These are phyloP conservation scores for Tetrapisispora arboricola DNA, from an alignment of 805 yeast genomes.

Conservation along the genomic window DNA sequence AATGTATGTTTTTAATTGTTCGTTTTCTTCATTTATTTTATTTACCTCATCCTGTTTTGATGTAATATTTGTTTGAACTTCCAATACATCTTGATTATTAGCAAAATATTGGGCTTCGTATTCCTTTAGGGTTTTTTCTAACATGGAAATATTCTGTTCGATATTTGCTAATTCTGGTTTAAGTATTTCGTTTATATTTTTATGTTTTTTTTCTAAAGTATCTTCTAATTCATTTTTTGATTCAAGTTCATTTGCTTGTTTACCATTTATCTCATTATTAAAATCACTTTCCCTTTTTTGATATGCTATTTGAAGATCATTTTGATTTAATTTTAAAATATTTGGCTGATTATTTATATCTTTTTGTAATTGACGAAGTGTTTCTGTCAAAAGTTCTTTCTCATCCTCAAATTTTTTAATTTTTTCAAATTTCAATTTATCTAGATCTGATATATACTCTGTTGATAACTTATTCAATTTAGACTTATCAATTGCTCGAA, in stretches of 20 bases:
- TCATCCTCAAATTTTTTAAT: constrained; percentile 26
- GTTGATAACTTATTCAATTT: constrained; percentile 29
- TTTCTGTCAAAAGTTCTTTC: constrained; percentile 18
- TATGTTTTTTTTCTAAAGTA: too few species aligned
- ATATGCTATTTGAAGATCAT: constrained; percentile 13
- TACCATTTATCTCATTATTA: constrained; percentile 8
- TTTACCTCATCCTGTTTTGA: constrained; percentile 19
- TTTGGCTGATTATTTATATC: constrained; percentile 16
- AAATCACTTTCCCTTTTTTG: constrained; percentile 15
- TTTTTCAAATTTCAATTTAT: constrained; percentile 31
- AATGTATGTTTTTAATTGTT: constrained; percentile 20
- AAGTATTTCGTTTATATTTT: constrained; percentile 9
- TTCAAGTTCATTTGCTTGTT: background rate
- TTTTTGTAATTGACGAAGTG: constrained; percentile 13
- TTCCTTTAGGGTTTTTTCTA: background rate
- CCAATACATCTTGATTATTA: constrained; percentile 9
- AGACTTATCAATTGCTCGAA: constrained; percentile 31
- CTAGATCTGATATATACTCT: constrained; percentile 31
- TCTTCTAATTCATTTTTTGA: too few species aligned
- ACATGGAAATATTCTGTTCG: background rate
- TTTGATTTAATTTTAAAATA: constrained; percentile 7
- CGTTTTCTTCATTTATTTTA: background rate
- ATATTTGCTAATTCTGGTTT: background rate
- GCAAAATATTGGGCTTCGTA: background rate
- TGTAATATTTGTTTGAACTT: constrained; percentile 12